Conservation (phyloP, 768 basidiomycete genomes). For the Tricholoma hemisulphureum region DNA sequence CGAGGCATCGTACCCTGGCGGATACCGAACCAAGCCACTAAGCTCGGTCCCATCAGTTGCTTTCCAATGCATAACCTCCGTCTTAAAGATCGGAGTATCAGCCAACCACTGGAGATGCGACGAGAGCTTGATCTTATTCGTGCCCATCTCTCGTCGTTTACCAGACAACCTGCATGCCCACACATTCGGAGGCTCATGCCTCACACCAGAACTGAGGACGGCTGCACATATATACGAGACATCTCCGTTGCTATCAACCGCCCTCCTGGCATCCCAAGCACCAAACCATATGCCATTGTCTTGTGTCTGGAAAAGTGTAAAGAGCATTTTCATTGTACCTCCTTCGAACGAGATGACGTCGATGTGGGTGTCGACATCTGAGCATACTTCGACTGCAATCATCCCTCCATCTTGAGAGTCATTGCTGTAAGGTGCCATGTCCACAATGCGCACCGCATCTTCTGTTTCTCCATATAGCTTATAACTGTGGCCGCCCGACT, state of each 20-base stretch:
- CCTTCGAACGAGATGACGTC: constrained; percentile 26
- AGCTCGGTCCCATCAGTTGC: constrained; percentile 28
- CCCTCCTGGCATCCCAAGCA: constrained; percentile 32
- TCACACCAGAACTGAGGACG: constrained; percentile 32
- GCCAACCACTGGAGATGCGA: constrained; percentile 34
- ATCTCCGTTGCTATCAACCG: constrained; percentile 18
- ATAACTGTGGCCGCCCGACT: not conserved
- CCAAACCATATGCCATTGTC: constrained; percentile 38
- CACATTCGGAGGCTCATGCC: constrained; percentile 36
- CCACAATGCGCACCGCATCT: constrained; percentile 36
- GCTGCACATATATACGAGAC: constrained; percentile 28
- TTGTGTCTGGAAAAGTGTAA: constrained; percentile 30
- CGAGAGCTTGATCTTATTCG: constrained; percentile 24
- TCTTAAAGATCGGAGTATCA: constrained; percentile 23
- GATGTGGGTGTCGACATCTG: constrained; percentile 39
- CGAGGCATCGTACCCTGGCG: constrained; percentile 22
- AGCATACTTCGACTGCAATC: constrained; percentile 40
- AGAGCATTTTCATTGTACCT: constrained; percentile 7
- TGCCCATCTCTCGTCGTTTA: constrained; percentile 10
- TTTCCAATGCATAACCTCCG: constrained; percentile 30
- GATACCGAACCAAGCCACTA: constrained; percentile 33
- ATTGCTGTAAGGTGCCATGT: constrained; percentile 19
- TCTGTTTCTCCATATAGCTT: constrained; percentile 29
- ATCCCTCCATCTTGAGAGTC: constrained; percentile 13
- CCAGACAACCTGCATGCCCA: constrained; percentile 27